Conservation (phyloP, 345 rosid species). For the Gossypium anomalum region DNA sequence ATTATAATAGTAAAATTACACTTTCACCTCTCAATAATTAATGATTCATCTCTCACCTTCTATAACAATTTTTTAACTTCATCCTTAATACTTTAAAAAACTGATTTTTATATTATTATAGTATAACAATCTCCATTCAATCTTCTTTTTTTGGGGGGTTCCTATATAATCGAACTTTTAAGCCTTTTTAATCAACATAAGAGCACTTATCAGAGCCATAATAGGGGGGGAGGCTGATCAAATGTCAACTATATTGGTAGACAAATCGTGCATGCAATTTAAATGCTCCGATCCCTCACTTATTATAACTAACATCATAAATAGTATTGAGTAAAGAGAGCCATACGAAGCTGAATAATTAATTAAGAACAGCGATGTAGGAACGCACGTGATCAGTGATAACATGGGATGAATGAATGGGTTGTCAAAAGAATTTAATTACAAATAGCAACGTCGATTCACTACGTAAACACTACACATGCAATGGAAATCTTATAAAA, state of each 20-base stretch:
- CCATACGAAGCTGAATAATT: not conserved
- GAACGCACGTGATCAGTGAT: not conserved
- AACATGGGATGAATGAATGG: not conserved
- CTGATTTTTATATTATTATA: too few relatives aligned
- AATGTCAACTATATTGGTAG: not conserved
- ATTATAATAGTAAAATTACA: too few relatives aligned
- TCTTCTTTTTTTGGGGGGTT: too few relatives aligned
- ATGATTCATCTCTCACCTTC: too few relatives aligned
- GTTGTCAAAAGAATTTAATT: not conserved
- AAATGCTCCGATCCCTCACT: not conserved
- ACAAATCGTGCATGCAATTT: slow-evolving; percentile 7
- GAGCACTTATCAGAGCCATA: not conserved
- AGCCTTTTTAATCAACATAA: too few relatives aligned
- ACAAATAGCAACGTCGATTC: too few relatives aligned
- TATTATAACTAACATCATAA: not conserved
- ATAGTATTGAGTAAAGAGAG: not conserved
- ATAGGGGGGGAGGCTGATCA: not conserved
- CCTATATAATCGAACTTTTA: too few relatives aligned
- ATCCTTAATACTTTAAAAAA: too few relatives aligned
- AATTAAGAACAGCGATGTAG: not conserved
- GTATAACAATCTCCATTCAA: too few relatives aligned
- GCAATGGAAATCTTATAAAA: not conserved
- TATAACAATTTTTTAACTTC: too few relatives aligned
- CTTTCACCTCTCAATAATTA: too few relatives aligned
- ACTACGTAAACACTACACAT: not conserved